phyloP scores from a whole-genome alignment of 129 eudicot species.

The Artemisia argyi region DNA sequence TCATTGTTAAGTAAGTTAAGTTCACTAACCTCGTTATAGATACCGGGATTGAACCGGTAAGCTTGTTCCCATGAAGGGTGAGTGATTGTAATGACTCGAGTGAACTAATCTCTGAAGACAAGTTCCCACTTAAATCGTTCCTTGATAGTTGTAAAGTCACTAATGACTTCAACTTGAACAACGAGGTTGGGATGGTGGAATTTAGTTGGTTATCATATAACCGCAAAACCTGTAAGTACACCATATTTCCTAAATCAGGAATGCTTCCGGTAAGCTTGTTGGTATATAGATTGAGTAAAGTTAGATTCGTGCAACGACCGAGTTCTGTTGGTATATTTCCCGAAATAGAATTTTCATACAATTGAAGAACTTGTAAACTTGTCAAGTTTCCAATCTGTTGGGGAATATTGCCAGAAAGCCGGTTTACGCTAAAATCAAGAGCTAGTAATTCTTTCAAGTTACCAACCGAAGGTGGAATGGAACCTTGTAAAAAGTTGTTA shows the following conservation, averaged over 20 bases:
- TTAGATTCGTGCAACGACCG: slow-evolving; percentile 52
- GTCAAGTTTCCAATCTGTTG: slow-evolving; percentile 60
- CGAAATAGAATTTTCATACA: slow-evolving; percentile 46
- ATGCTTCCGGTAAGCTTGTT: slow-evolving; percentile 60
- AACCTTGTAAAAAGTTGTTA: slow-evolving; percentile 47
- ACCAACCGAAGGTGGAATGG: slow-evolving; percentile 66
- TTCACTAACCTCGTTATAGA: slow-evolving; percentile 55
- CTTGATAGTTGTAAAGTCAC: slow-evolving; percentile 54
- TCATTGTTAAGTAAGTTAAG: slow-evolving; percentile 46
- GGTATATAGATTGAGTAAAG: slow-evolving; percentile 39
- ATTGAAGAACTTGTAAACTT: slow-evolving; percentile 44
- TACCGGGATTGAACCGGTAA: slow-evolving; percentile 59
- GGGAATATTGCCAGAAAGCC: slow-evolving; percentile 56
- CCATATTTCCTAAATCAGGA: slow-evolving; percentile 66
- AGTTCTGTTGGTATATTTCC: slow-evolving; percentile 64
- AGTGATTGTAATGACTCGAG: slow-evolving; percentile 46
- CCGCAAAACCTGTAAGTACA: slow-evolving; percentile 40
- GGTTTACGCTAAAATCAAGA: slow-evolving; percentile 54
- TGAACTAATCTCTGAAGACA: slow-evolving; percentile 49
- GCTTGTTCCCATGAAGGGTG: slow-evolving; percentile 61
- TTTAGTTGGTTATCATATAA: slow-evolving; percentile 54
- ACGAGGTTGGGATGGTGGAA: slow-evolving; percentile 60
- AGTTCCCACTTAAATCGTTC: too few relatives aligned
- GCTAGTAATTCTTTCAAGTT: slow-evolving; percentile 39
- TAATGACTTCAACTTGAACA: slow-evolving; percentile 55